Percentiles rank a stretch among this genome's conserved stretches.
Evolutionary conservation across 352 stramenopile genomes (phyloP).

Genomic region (Phytopythium delawarense): DNA sequence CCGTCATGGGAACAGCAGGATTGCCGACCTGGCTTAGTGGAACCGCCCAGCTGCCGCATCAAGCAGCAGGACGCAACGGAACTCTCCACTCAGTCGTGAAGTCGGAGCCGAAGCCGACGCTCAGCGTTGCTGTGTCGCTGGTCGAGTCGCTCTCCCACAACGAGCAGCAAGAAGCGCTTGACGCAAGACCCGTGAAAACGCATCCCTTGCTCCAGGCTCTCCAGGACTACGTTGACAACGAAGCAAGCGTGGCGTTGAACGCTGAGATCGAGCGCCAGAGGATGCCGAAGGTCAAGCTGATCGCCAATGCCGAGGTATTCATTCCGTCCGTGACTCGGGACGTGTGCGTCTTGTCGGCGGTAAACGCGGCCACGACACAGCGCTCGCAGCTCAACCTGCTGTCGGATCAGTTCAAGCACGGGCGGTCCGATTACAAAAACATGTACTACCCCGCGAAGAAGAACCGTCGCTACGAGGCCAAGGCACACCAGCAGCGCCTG

Average conservation of each 20-base stretch:
- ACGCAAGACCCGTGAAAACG: constrained; percentile 52
- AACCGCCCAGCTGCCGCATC: not conserved
- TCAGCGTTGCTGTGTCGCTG: constrained; percentile 64
- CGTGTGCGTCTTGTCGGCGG: constrained; percentile 17
- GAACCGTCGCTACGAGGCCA: constrained; percentile 26
- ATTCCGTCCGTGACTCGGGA: constrained; percentile 14
- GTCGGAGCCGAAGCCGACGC: constrained; percentile 31
- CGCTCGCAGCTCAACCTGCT: constrained; percentile 31
- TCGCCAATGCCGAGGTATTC: constrained; percentile 36
- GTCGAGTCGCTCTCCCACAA: constrained; percentile 68
- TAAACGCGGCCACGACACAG: constrained; percentile 35
- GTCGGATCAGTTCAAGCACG: constrained; percentile 40
- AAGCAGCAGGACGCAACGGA: not conserved
- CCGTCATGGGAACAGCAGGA: not conserved
- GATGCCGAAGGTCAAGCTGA: constrained; percentile 24
- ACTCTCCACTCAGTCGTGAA: constrained; percentile 7
- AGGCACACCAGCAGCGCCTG: constrained; percentile 33
- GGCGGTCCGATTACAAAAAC: constrained; percentile 37
- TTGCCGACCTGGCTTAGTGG: not conserved
- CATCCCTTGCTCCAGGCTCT: constrained; percentile 63
- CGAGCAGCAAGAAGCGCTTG: constrained; percentile 63
- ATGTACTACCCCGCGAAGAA: constrained; percentile 22
- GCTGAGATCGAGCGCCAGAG: constrained; percentile 14
- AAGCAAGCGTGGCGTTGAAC: constrained; percentile 25
- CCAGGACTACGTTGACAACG: constrained; percentile 58